phyloP scores from a whole-genome alignment of 2,329 filamentous ascomycete genomes.

The Diaporthe nobilis region DNA sequence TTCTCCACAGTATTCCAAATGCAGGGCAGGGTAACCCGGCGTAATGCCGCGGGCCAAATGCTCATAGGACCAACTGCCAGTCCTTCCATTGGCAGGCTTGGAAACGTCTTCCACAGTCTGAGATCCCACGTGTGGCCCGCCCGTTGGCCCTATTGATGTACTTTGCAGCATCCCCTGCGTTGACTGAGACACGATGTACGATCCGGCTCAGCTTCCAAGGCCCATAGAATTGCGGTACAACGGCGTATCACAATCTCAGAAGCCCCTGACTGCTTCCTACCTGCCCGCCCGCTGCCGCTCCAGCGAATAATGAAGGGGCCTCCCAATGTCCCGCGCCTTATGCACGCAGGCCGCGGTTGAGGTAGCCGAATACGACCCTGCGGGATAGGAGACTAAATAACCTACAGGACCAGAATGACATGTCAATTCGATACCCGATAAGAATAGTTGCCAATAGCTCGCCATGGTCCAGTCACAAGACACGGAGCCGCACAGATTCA shows the following conservation, averaged over 20 bases:
- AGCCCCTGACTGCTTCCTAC: neutral
- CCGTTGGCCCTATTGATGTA: slow-evolving; percentile 34
- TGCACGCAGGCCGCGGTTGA: neutral
- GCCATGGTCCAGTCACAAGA: neutral
- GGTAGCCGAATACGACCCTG: slow-evolving; percentile 21
- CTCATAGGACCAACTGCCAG: slow-evolving; percentile 8
- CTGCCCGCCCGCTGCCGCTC: neutral
- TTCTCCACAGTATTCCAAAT: slow-evolving; percentile 15
- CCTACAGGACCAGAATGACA: neutral
- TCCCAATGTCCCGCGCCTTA: neutral
- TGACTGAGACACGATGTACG: slow-evolving; percentile 40
- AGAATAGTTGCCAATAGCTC: slow-evolving; percentile 18
- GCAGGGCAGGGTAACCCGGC: slow-evolving; percentile 16
- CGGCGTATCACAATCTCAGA: neutral
- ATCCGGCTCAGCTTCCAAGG: slow-evolving; percentile 24
- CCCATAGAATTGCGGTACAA: neutral
- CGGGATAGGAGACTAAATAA: neutral
- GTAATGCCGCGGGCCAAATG: neutral
- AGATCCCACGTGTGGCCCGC: slow-evolving; percentile 39
- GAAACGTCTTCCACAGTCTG: slow-evolving; percentile 18
- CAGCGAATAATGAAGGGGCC: neutral
- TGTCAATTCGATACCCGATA: neutral
- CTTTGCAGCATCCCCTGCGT: slow-evolving; percentile 33
- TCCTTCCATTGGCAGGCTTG: slow-evolving; percentile 7
- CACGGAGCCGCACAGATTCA: slow-evolving; percentile 4